A percentile compares a stretch with the other conserved stretches of the same genome.
Evolutionary conservation across 148 eudicot species (phyloP).

Genomic region (Pouteria glomerata): DNA sequence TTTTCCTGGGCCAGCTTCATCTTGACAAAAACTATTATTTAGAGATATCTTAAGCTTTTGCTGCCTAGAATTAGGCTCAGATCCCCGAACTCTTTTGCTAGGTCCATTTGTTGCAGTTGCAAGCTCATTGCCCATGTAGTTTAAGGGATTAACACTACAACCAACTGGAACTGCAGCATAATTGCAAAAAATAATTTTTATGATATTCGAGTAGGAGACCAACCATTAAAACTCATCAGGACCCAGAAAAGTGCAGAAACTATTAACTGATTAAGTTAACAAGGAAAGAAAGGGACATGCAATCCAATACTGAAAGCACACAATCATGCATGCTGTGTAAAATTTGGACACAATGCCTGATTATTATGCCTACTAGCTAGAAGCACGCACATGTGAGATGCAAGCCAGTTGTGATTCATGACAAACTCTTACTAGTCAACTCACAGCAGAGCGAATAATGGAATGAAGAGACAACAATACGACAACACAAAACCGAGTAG

Average conservation of each 20-base stretch:
- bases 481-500: too few relatives aligned
- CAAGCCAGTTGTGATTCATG: background rate
- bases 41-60: conserved; percentile 30
- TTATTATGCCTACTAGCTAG: background rate
- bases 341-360: background rate
- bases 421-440: background rate
- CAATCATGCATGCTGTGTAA: background rate
- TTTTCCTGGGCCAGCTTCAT: conserved; percentile 25
- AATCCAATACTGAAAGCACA: background rate
- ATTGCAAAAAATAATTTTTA: background rate
- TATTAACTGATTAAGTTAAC: background rate
- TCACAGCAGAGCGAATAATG: background rate
- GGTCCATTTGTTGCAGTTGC: conserved; percentile 22
- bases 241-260: background rate
- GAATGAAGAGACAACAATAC: background rate
- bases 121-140: conserved; percentile 24
- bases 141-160: conserved; percentile 22
- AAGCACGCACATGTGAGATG: background rate
- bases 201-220: background rate
- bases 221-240: background rate
- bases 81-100: conserved; percentile 17
- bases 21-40: conserved; percentile 17
- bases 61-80: conserved; percentile 18
- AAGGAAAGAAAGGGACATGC: background rate
- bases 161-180: conserved; percentile 31